Evolutionary conservation across 1,284 basidiomycete species (phyloP).

Genomic region (Pseudozyma sp.): DNA sequence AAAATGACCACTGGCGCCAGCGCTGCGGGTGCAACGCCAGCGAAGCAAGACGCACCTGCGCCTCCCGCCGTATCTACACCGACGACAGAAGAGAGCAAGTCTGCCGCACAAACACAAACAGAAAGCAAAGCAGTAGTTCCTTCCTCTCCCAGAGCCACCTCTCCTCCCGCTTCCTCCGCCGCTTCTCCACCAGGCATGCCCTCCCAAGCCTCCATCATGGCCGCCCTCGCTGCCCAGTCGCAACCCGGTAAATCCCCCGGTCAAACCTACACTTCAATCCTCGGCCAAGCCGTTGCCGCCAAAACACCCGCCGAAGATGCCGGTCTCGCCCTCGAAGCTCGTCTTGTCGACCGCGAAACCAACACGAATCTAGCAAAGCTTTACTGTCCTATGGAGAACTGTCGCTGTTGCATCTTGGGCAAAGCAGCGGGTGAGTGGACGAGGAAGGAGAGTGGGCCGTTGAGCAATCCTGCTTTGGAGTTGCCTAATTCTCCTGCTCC

Average conservation of each 20-base stretch:
- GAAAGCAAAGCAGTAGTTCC: slow-evolving; percentile 8
- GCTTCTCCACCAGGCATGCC: slow-evolving; percentile 46
- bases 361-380: slow-evolving; percentile 59
- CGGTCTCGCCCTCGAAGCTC: slow-evolving; percentile 61
- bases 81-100: slow-evolving; percentile 2
- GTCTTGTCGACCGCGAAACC: slow-evolving; percentile 59
- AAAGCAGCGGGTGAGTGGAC: slow-evolving; percentile 57
- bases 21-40: neutral
- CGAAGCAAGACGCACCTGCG: neutral
- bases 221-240: slow-evolving; percentile 51
- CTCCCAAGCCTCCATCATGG: slow-evolving; percentile 53
- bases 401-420: slow-evolving; percentile 59
- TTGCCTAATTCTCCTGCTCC: slow-evolving; percentile 53
- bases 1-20: slow-evolving; percentile 15
- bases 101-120: neutral
- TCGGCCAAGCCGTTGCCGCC: slow-evolving; percentile 65
- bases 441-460: slow-evolving; percentile 60
- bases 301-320: slow-evolving; percentile 66
- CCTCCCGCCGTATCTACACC: slow-evolving; percentile 1
- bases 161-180: slow-evolving; percentile 15
- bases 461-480: slow-evolving; percentile 46
- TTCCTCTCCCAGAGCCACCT: slow-evolving; percentile 5
- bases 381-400: slow-evolving; percentile 65
- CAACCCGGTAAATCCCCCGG: slow-evolving; percentile 43
- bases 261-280: slow-evolving; percentile 54